Percentiles rank a stretch among this genome's conserved stretches.
These are phyloP conservation scores for Royoungia palumana DNA, from an alignment of 768 basidiomycete genomes.

Conservation along the genomic window DNA sequence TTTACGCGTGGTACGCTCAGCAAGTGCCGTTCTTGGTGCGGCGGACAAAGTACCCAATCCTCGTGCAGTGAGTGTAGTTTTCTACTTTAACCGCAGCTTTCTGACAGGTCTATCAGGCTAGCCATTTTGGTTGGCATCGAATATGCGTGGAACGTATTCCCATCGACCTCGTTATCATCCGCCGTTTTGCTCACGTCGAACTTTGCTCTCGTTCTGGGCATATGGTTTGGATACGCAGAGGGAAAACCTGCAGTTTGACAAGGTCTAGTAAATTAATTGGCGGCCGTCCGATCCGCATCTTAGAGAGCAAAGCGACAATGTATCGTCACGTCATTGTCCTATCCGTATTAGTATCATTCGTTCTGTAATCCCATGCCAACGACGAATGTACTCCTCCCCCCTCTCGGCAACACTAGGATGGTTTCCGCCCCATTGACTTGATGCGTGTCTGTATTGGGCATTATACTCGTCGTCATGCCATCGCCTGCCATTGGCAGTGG, in stretches of 20 bases:
- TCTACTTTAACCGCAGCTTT: not conserved
- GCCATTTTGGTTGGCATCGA: slow-evolving; percentile 61
- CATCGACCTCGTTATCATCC: slow-evolving; percentile 72
- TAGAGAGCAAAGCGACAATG: not conserved
- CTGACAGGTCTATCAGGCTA: slow-evolving; percentile 42
- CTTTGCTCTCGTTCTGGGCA: slow-evolving; percentile 47
- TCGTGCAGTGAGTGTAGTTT: slow-evolving; percentile 51
- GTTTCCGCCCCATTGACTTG: slow-evolving; percentile 83
- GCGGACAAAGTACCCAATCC: slow-evolving; percentile 62
- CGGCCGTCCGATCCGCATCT: not conserved
- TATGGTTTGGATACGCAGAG: slow-evolving; percentile 50
- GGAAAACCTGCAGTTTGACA: slow-evolving; percentile 23
- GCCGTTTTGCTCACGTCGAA: slow-evolving; percentile 51
- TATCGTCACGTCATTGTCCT: not conserved
- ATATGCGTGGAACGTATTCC: slow-evolving; percentile 86
- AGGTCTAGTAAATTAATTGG: not conserved
- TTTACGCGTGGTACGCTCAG: slow-evolving; percentile 96
- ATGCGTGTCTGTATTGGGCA: slow-evolving; percentile 74
- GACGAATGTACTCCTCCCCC: slow-evolving; percentile 77
- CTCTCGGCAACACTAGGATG: slow-evolving; percentile 77
- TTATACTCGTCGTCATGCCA: slow-evolving; percentile 53
- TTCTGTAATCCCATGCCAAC: slow-evolving; percentile 59
- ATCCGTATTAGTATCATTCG: slow-evolving; percentile 5
- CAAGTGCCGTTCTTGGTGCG: slow-evolving; percentile 83
- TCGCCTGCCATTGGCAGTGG: slow-evolving; percentile 54